Conservation (phyloP, 208 protist genomes). For the Giardia duodenalis region DNA sequence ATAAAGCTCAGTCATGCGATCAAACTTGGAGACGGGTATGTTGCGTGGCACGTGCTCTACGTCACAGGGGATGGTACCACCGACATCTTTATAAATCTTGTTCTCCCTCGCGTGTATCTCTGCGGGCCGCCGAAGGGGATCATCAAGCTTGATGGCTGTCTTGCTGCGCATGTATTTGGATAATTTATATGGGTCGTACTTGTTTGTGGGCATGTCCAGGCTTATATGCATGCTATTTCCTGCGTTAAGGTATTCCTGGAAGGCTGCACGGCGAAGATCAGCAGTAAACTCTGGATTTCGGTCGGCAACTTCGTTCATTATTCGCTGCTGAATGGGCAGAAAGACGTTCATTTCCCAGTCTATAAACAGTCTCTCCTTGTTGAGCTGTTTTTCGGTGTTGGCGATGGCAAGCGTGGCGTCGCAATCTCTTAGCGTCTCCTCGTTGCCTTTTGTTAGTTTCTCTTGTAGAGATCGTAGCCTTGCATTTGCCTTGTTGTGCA, state of each 20-base stretch:
- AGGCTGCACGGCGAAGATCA: not conserved
- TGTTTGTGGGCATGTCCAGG: not conserved
- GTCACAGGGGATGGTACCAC: not conserved
- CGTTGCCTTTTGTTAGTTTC: not conserved
- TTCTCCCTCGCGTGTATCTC: not conserved
- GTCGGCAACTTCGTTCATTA: not conserved
- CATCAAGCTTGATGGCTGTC: not conserved
- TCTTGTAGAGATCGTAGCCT: not conserved
- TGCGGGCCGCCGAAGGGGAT: not conserved
- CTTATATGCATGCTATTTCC: not conserved
- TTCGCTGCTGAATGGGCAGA: not conserved
- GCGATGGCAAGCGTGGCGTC: not conserved
- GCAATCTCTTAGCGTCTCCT: not conserved
- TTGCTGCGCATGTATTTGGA: not conserved
- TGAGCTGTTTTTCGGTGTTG: not conserved
- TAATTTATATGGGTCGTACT: not conserved
- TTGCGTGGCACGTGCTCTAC: not conserved
- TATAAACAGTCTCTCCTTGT: not conserved
- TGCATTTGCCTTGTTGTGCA: not conserved
- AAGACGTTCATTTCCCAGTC: slow-evolving; percentile 1
- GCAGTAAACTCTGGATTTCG: not conserved
- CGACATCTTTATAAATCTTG: not conserved
- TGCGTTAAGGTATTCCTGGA: not conserved
- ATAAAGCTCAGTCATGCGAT: not conserved
- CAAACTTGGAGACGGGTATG: not conserved